phyloP scores from a whole-genome alignment of 2,329 filamentous ascomycete genomes.

The Teratosphaeria gauchensis region DNA sequence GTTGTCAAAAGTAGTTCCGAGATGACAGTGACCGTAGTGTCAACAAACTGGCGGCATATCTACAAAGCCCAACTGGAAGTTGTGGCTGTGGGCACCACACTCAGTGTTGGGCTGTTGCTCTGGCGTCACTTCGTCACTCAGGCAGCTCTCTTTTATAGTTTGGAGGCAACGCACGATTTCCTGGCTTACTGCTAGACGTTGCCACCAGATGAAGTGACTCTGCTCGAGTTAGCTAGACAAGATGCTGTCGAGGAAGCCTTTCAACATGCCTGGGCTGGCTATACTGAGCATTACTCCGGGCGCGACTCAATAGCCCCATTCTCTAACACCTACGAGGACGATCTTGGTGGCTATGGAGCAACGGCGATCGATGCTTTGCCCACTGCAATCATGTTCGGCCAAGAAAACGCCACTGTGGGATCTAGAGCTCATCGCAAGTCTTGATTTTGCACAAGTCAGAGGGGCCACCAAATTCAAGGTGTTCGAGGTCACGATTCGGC shows the following conservation, averaged over 20 bases:
- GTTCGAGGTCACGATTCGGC: conserved; percentile 17
- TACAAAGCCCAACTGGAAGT: background rate
- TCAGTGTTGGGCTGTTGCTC: background rate
- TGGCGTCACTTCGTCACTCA: background rate
- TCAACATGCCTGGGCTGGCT: background rate
- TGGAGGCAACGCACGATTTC: background rate
- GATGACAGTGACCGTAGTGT: background rate
- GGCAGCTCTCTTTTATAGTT: background rate
- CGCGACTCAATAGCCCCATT: conserved; percentile 23
- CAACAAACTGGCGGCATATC: background rate
- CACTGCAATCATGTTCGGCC: conserved; percentile 17
- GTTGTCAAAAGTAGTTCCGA: background rate
- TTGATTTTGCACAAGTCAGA: conserved; percentile 11
- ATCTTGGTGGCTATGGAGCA: conserved; percentile 19
- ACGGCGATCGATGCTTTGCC: conserved; percentile 16
- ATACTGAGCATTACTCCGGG: conserved; percentile 19
- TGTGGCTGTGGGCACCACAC: background rate
- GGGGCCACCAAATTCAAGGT: conserved; percentile 11
- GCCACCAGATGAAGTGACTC: background rate
- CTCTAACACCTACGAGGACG: conserved; percentile 16
- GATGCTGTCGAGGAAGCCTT: background rate
- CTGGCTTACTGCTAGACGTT: background rate
- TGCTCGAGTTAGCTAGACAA: background rate
- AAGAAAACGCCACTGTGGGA: conserved; percentile 9
- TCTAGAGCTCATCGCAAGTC: conserved; percentile 10